Evolutionary conservation across 805 yeast genomes (phyloP).

Genomic region (Yarrowia sp.): DNA sequence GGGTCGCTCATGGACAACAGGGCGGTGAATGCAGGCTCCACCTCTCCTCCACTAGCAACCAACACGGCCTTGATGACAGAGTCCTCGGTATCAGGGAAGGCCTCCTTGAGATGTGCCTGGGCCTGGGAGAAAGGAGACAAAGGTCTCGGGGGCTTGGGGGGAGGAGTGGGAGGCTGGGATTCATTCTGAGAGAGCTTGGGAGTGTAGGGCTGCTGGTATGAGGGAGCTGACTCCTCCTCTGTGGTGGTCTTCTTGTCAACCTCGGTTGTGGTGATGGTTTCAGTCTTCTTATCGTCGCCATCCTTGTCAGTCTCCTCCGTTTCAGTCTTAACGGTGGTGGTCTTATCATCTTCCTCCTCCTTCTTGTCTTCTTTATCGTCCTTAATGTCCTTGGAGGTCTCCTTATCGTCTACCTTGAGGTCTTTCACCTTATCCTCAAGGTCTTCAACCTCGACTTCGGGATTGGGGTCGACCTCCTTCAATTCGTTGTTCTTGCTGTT

Average conservation of each 20-base stretch:
- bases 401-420: constrained; percentile 11
- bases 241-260: constrained; percentile 18
- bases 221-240: constrained; percentile 22
- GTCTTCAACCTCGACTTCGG: background rate
- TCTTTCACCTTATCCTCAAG: constrained; percentile 1
- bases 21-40: constrained; percentile 88
- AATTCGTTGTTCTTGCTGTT: constrained; percentile 3
- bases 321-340: background rate
- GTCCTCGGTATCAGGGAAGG: constrained; percentile 77
- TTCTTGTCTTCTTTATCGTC: constrained; percentile 13
- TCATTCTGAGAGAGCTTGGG: constrained; percentile 20
- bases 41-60: constrained; percentile 76
- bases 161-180: constrained; percentile 36
- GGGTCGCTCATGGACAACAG: constrained; percentile 69
- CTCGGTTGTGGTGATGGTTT: background rate
- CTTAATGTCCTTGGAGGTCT: constrained; percentile 22
- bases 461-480: constrained; percentile 17
- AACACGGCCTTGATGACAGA: constrained; percentile 70
- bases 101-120: constrained; percentile 65
- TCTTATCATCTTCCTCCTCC: background rate
- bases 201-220: constrained; percentile 21
- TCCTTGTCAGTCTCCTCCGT: constrained; percentile 14
- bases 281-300: constrained; percentile 17
- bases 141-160: constrained; percentile 58
- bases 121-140: constrained; percentile 55